These are phyloP conservation scores for Stellera chamaejasme DNA, from an alignment of 345 rosid species.

Conservation along the genomic window DNA sequence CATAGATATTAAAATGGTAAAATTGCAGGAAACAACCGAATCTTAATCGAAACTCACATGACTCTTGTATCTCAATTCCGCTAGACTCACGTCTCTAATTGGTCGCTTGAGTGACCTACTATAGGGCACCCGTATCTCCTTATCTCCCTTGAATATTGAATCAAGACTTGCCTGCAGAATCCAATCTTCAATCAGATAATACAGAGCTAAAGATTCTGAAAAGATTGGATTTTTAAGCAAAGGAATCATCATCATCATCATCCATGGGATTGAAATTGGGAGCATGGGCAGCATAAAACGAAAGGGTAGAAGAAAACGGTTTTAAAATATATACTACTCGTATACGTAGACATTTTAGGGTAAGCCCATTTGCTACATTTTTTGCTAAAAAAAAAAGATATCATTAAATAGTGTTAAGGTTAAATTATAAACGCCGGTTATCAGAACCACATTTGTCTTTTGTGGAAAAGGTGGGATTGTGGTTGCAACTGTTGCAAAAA, in stretches of 20 bases:
- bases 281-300: conserved; percentile 29
- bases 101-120: conserved; percentile 35
- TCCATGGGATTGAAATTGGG: conserved; percentile 10
- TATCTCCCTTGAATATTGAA: conserved; percentile 26
- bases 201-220: conserved; percentile 31
- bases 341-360: too few species aligned
- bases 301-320: conserved; percentile 23
- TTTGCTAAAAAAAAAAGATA: conserved; percentile 19
- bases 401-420: conserved; percentile 27
- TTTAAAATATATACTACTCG: too few species aligned
- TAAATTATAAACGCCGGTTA: conserved; percentile 11
- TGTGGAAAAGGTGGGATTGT: conserved; percentile 37
- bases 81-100: conserved; percentile 4
- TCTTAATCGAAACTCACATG: too few species aligned
- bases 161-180: conserved; percentile 28
- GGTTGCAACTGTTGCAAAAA: conserved; percentile 77
- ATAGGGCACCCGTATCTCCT: conserved; percentile 17
- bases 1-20: too few species aligned
- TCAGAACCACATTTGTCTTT: conserved; percentile 38
- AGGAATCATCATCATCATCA: conserved; percentile 25
- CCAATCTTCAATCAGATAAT: conserved; percentile 43
- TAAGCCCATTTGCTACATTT: conserved; percentile 6
- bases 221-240: conserved; percentile 22
- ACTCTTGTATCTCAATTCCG: too few species aligned
- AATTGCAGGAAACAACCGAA: too few species aligned